These are phyloP conservation scores for Globisporangium echinulatum DNA, from an alignment of 352 stramenopile genomes.

Conservation along the genomic window DNA sequence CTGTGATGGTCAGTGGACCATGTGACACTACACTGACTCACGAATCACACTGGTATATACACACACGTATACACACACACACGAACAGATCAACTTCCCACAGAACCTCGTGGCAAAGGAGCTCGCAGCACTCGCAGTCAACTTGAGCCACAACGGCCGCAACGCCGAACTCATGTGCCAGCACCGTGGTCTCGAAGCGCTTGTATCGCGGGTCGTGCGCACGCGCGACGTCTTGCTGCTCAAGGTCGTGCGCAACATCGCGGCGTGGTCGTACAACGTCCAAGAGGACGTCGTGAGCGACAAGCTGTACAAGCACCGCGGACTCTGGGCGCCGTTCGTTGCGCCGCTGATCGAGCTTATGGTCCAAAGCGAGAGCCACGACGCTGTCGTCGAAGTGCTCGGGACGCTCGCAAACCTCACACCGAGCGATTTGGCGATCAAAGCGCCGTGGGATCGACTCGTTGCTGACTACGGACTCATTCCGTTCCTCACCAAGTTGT, in stretches of 20 bases:
- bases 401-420: conserved; percentile 92
- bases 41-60: too few relatives aligned
- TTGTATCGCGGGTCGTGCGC: conserved; percentile 85
- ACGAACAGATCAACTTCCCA: conserved; percentile 84
- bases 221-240: conserved; percentile 90
- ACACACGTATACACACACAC: not conserved
- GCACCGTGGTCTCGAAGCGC: conserved; percentile 81
- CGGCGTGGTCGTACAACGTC: conserved; percentile 87
- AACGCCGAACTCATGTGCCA: conserved; percentile 90
- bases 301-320: conserved; percentile 88
- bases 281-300: conserved; percentile 85
- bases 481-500: conserved; percentile 88
- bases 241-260: conserved; percentile 92
- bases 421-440: conserved; percentile 80
- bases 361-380: conserved; percentile 85
- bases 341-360: conserved; percentile 85
- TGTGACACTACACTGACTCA: not conserved
- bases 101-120: conserved; percentile 90
- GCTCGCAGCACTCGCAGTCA: conserved; percentile 91
- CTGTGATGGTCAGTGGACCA: not conserved
- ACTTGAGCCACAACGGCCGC: conserved; percentile 88
- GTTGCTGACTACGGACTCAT: conserved; percentile 82
- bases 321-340: conserved; percentile 91
- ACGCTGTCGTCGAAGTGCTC: conserved; percentile 91
- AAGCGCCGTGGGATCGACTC: conserved; percentile 87